Evolutionary conservation across 2,329 filamentous ascomycete genomes (phyloP).

Genomic region (Graphilbum sp.): DNA sequence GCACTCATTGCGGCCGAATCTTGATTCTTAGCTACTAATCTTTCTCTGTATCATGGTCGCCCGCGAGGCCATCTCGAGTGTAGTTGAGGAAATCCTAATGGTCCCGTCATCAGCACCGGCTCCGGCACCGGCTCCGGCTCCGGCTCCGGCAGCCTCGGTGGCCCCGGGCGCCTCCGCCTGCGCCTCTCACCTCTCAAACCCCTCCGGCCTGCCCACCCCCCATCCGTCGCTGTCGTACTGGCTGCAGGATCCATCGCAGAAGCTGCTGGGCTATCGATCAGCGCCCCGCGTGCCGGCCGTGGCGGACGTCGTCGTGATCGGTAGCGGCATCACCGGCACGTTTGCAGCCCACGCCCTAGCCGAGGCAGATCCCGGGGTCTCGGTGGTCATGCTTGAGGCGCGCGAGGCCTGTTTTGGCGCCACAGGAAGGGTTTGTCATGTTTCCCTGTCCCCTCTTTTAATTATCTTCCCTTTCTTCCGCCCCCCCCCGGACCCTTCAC

Average conservation of each 20-base stretch:
- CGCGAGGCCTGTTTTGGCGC: constrained; percentile 69
- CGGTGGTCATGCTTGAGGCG: constrained; percentile 60
- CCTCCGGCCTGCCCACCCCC: constrained; percentile 39
- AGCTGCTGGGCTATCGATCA: constrained; percentile 50
- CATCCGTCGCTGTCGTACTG: constrained; percentile 54
- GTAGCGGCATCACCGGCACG: constrained; percentile 61
- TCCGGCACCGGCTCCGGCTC: background rate
- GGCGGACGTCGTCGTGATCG: constrained; percentile 56
- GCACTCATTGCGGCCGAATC: no score
- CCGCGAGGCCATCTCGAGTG: constrained; percentile 12
- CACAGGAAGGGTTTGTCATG: constrained; percentile 52
- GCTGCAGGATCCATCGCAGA: constrained; percentile 50
- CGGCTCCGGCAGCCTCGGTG: background rate
- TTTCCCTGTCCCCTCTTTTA: background rate
- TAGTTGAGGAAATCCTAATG: constrained; percentile 11
- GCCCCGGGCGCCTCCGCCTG: no score
- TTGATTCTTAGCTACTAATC: no score
- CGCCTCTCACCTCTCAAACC: no score
- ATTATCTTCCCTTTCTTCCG: background rate
- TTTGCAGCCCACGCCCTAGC: constrained; percentile 51
- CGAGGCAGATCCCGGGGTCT: constrained; percentile 19
- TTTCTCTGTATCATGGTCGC: no score
- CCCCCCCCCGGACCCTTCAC: no score
- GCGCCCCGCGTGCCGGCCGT: constrained; percentile 43
- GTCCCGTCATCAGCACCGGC: background rate